Evolutionary conservation across 164 flowering plant species (phyloP).

Genomic region (Paratinospora sagittata): DNA sequence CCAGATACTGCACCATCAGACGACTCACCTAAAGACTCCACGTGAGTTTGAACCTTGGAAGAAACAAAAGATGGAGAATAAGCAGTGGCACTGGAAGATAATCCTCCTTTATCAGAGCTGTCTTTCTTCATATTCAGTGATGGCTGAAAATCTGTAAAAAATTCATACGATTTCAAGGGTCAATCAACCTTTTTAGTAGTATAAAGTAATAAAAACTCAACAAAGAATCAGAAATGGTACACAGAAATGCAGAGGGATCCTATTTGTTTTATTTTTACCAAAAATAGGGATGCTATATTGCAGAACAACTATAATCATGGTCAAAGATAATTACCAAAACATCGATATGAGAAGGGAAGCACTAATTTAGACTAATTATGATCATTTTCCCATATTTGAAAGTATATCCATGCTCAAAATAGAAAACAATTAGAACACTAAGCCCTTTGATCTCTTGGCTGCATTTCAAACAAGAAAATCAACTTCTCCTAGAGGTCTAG

Average conservation of each 20-base stretch:
- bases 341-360: not conserved
- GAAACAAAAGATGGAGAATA: conserved; percentile 29
- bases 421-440: not conserved
- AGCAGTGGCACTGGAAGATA: conserved; percentile 35
- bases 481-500: too few species aligned
- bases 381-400: not conserved
- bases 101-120: conserved; percentile 33
- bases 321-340: not conserved
- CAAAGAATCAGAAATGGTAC: too few species aligned
- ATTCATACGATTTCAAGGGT: conserved; percentile 3
- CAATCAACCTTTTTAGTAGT: not conserved
- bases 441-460: not conserved
- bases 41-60: conserved; percentile 30
- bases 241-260: too few species aligned
- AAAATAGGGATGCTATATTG: not conserved
- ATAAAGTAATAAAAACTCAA: not conserved
- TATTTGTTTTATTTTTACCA: too few species aligned
- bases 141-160: conserved; percentile 32
- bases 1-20: conserved; percentile 30
- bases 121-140: conserved; percentile 26
- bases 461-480: too few species aligned
- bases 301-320: not conserved
- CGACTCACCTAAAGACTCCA: conserved; percentile 24
- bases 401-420: not conserved
- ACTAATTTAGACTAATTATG: not conserved